A percentile compares a stretch with the other conserved stretches of the same genome.
Evolutionary conservation across 192 early-diverging fungal species (phyloP).

Genomic region (Backusella tuberculispora): DNA sequence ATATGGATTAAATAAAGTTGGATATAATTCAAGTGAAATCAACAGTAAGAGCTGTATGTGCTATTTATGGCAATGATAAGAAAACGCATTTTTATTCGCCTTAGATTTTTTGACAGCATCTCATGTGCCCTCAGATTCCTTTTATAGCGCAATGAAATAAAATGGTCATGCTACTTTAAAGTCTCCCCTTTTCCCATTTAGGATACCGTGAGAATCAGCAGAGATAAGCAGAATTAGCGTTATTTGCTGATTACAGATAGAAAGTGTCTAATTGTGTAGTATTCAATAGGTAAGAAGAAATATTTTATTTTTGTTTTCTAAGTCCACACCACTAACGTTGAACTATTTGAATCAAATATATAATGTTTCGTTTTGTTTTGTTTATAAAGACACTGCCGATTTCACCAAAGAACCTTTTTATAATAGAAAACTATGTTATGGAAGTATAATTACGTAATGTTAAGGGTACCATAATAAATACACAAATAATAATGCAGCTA

Average conservation of each 20-base stretch:
- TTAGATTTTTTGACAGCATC: constrained; percentile 24
- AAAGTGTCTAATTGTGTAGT: background rate
- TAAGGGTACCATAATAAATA: too few species aligned
- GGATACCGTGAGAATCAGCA: background rate
- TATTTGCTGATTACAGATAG: background rate
- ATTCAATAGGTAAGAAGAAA: background rate
- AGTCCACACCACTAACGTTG: too few species aligned
- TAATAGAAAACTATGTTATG: too few species aligned
- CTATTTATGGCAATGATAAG: constrained; percentile 27
- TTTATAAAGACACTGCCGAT: too few species aligned
- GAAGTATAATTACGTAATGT: too few species aligned
- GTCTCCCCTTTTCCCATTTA: constrained; percentile 5
- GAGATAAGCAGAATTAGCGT: background rate
- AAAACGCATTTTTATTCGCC: constrained; percentile 9
- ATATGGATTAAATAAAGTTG: too few species aligned
- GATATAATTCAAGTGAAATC: background rate
- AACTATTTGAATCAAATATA: too few species aligned
- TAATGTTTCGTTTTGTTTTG: too few species aligned
- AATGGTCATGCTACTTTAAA: background rate
- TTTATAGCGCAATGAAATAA: background rate
- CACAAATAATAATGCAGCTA: too few species aligned
- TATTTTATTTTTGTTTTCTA: background rate
- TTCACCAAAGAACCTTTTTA: too few species aligned
- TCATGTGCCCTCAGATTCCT: background rate
- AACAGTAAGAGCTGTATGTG: background rate